These are phyloP conservation scores for Leishmania tarentolae DNA, from an alignment of 208 protist genomes.

Conservation along the genomic window DNA sequence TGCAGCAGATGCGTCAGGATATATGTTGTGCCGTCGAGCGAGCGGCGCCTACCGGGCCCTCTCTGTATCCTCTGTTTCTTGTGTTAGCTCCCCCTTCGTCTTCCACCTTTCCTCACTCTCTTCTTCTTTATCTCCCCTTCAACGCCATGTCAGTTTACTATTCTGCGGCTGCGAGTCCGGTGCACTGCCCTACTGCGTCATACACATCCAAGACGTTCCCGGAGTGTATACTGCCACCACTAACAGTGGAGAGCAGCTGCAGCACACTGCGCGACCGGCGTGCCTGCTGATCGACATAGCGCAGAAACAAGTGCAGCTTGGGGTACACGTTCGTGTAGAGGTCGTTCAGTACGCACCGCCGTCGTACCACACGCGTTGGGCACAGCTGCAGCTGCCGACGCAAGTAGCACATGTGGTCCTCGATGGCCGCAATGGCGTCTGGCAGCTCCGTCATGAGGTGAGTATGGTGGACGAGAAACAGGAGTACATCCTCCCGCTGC, in stretches of 20 bases:
- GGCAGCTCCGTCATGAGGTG: constrained; percentile 53
- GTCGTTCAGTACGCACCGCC: constrained; percentile 67
- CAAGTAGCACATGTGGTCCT: constrained; percentile 57
- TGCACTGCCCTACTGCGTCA: constrained; percentile 54
- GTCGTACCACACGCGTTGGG: constrained; percentile 43
- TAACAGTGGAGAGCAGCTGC: constrained; percentile 45
- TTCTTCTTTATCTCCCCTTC: not conserved
- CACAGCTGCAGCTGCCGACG: constrained; percentile 47
- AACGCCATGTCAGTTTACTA: not conserved
- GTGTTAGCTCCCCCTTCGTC: not conserved
- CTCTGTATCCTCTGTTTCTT: not conserved
- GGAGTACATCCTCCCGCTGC: constrained; percentile 50
- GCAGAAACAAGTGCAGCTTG: constrained; percentile 58
- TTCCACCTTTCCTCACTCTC: not conserved
- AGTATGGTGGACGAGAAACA: constrained; percentile 46
- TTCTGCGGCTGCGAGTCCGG: constrained; percentile 6
- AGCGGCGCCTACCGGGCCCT: not conserved
- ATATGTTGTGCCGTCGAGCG: not conserved
- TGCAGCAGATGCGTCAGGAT: not conserved
- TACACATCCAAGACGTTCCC: constrained; percentile 69
- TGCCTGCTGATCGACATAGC: constrained; percentile 55
- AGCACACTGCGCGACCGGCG: constrained; percentile 39
- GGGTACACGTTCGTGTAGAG: constrained; percentile 80
- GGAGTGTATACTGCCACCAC: constrained; percentile 47
- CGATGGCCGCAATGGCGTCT: constrained; percentile 44